Base-by-base conservation (phyloP, 371 early-diverging fungal species). In the Mycotypha africana region DNA sequence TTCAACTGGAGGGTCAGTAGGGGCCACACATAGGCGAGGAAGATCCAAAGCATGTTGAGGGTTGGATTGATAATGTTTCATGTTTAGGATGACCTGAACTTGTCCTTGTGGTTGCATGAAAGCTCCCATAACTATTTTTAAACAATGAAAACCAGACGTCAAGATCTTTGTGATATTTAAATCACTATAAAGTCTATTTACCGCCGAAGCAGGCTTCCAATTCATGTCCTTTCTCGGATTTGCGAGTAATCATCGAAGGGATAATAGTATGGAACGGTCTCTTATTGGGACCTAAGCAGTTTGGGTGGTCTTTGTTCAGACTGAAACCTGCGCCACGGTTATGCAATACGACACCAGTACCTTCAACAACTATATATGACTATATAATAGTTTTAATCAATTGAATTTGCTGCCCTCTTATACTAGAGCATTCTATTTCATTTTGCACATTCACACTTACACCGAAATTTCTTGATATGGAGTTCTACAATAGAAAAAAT, bases 201-300 rank as follows among this genome's bases (percentile, higher is more conserved):
- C 73, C 69, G 16, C 81, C 79, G 53, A 76, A 80, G 30, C 65
- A 70, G 33, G 75, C 69, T 46, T 62, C 67, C 9, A 77, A 58
- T 8, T 69, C 76, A 47, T 68, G 67, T 3, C 55, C 55, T 17
- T 62, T 55, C 9, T 56, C 49, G 0, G 45, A 22, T 36, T 56
- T 67, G 22, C 51, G 53, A 2, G 81, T 80, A 16, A 76, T 78
- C 78, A 85, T 78, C 10, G 80, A 84, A 9, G 87, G 88, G 39
- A 89, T 87, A 30, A 91, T 89, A 1, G 92, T 91, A 65, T 91
- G 92, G 43, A 85, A 88, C 0, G 92, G 88, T n/a, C 92, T 65
- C 57, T 90, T 91, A n/a, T 55, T 41, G 2, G 87, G 86, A 21
- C 58, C 88, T 38, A 88, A 56, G 40, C 79, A 68, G 59, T 91